Evolutionary conservation across 495 filamentous ascomycete species (phyloP).

Genomic region (Tuber calosporum): DNA sequence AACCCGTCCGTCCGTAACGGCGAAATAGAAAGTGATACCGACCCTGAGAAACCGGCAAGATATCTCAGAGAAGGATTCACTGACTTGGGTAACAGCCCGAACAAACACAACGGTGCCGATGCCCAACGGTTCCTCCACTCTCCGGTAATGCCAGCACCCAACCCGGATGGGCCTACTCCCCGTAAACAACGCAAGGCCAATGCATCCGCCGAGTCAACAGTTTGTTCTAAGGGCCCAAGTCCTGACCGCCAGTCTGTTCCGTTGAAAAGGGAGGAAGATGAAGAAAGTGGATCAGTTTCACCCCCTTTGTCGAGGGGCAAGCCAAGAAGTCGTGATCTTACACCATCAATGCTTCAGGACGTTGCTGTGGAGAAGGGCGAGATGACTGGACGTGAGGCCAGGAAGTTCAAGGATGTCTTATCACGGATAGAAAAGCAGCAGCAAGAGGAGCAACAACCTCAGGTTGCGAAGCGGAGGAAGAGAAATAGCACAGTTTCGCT

Average conservation of each 20-base stretch:
- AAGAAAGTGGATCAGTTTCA: constrained; percentile 43
- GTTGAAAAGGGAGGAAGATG: constrained; percentile 44
- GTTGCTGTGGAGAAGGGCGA: constrained; percentile 32
- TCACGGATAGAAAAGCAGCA: constrained; percentile 40
- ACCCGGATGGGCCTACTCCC: background rate
- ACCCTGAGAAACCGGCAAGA: constrained; percentile 30
- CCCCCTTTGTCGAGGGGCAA: constrained; percentile 34
- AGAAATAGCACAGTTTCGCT: constrained; percentile 35
- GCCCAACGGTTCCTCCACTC: constrained; percentile 27
- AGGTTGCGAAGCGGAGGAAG: constrained; percentile 32
- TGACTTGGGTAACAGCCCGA: constrained; percentile 16
- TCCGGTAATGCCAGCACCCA: constrained; percentile 6
- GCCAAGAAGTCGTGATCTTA: constrained; percentile 37
- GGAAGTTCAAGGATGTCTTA: constrained; percentile 39
- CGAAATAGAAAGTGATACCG: constrained; percentile 36
- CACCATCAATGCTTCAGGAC: constrained; percentile 32
- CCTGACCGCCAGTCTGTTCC: constrained; percentile 19
- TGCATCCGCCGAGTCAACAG: constrained; percentile 26
- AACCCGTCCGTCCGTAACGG: constrained; percentile 17
- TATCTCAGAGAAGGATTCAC: constrained; percentile 32
- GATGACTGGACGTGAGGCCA: constrained; percentile 38
- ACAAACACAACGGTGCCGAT: constrained; percentile 23
- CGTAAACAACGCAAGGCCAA: constrained; percentile 27
- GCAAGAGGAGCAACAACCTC: constrained; percentile 35
- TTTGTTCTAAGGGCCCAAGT: constrained; percentile 24